Base-by-base conservation (phyloP, 257 asterid genomes). In the Rubia yunnanensis region DNA sequence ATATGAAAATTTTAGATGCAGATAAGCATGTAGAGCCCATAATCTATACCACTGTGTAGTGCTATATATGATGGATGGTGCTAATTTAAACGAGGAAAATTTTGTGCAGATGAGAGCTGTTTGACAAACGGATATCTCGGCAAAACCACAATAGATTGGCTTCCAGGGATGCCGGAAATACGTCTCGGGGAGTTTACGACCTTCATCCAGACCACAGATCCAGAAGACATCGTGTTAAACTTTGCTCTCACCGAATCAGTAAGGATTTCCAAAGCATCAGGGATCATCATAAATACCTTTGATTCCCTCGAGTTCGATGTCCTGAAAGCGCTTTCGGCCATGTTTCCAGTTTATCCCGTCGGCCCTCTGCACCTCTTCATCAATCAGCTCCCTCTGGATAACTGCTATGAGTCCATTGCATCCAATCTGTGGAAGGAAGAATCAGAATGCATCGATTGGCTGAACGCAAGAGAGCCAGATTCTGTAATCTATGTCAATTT, bases 401-500 rank as follows among this genome's bases (percentile, higher is more conserved):
- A 23, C 4, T 38, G 28, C 1, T 38, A 65, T 15, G 24, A 73
- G 10, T 63, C 68, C 17, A 56, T 78, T 5, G 58, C 64, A 17
- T 65, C 80, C 5, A 76, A 53, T 23, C 61, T 81, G 10, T 78
- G 83, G 84, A 69, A 69, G 63, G 82, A 78, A 73, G 84, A 81
- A 5, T 28, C 36, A 5, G 71, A 78, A 30, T 81, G 82, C 50
- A 38, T 81, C 4, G 20, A 69, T 3, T 81, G 86, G 86, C 74
- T 82, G 6, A 66, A 76, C 30, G 31, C 64, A 3, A 73, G 76
- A 27, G 54, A 63, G 8, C 30, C 32, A 7, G 70, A 61, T 31
- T 82, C 86, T 1, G 86, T 79, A 5, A 56, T 82, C 13, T 79
- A 82, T 52, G 81, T 79, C 14, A 82, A 79, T 60, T 82, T 77